A percentile compares a stretch with the other conserved stretches of the same genome.
Conservation (phyloP, 768 basidiomycete genomes). For the Trametes maxima region DNA sequence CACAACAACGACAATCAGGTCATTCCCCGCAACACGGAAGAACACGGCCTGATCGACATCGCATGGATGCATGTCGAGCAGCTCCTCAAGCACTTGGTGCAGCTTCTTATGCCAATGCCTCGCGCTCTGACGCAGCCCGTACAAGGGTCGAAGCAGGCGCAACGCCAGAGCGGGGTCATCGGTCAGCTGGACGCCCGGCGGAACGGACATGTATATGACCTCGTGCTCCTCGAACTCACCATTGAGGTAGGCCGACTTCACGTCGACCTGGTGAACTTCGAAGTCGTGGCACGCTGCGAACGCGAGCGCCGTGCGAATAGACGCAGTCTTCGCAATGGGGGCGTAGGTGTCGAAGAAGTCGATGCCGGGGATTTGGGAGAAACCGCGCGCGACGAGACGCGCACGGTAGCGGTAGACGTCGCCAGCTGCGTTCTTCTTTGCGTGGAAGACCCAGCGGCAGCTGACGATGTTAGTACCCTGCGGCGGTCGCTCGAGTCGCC, state of each 20-base stretch:
- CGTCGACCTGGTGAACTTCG: constrained; percentile 35
- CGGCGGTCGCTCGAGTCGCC: too few relatives aligned
- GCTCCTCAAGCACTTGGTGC: background rate
- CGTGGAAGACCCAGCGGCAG: background rate
- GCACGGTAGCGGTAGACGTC: background rate
- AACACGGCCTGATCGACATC: constrained; percentile 25
- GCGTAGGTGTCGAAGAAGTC: too few relatives aligned
- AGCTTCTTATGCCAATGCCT: constrained; percentile 19
- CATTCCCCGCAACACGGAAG: background rate
- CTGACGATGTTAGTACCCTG: too few relatives aligned
- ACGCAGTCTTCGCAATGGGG: constrained; percentile 14
- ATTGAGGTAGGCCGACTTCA: constrained; percentile 34
- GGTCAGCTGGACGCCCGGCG: constrained; percentile 7
- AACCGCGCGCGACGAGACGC: background rate
- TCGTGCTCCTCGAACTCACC: constrained; percentile 27
- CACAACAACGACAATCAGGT: background rate
- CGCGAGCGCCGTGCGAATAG: constrained; percentile 33
- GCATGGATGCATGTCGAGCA: background rate
- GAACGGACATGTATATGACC: constrained; percentile 19
- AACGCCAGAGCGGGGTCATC: background rate
- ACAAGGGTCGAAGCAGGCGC: background rate
- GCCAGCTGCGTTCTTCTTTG: too few relatives aligned
- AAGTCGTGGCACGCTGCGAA: constrained; percentile 30
- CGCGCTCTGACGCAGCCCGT: constrained; percentile 18
- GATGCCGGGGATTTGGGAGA: background rate